phyloP scores from a whole-genome alignment of 1,284 basidiomycete genomes.

The Cutaneotrichosporon cyanovorans region DNA sequence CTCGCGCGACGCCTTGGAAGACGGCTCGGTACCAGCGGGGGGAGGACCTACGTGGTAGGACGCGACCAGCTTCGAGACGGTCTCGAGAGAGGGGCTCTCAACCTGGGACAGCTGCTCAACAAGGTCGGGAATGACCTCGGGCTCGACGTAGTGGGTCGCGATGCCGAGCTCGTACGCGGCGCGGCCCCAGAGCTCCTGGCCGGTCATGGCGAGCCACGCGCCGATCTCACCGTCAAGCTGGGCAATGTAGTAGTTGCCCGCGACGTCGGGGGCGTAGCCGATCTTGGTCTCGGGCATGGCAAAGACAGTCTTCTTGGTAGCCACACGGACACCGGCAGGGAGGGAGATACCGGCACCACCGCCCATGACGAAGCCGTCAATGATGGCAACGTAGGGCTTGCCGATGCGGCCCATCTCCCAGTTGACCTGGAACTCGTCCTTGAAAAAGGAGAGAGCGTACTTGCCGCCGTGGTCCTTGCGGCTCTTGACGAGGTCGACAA shows the following conservation, averaged over 20 bases:
- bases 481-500: slow-evolving; percentile 44
- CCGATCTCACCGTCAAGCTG: slow-evolving; percentile 86
- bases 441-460: slow-evolving; percentile 75
- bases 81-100: slow-evolving; percentile 22
- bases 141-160: slow-evolving; percentile 82
- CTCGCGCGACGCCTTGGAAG: slow-evolving; percentile 55
- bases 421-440: slow-evolving; percentile 88
- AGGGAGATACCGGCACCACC: slow-evolving; percentile 87
- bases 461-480: slow-evolving; percentile 36
- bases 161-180: slow-evolving; percentile 80
- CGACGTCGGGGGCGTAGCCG: slow-evolving; percentile 59
- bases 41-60: slow-evolving; percentile 20
- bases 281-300: slow-evolving; percentile 99
- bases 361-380: slow-evolving; percentile 92
- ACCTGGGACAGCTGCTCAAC: slow-evolving; percentile 43
- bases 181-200: slow-evolving; percentile 62
- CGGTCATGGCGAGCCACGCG: slow-evolving; percentile 87
- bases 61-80: slow-evolving; percentile 24
- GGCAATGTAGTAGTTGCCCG: slow-evolving; percentile 81
- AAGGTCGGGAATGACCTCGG: slow-evolving; percentile 63
- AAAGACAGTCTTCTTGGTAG: slow-evolving; percentile 84
- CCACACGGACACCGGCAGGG: slow-evolving; percentile 84
- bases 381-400: slow-evolving; percentile 81
- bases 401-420: slow-evolving; percentile 68
- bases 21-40: slow-evolving; percentile 53